Conservation (phyloP, 1,284 basidiomycete species). For the Cystobasidium sp. region DNA sequence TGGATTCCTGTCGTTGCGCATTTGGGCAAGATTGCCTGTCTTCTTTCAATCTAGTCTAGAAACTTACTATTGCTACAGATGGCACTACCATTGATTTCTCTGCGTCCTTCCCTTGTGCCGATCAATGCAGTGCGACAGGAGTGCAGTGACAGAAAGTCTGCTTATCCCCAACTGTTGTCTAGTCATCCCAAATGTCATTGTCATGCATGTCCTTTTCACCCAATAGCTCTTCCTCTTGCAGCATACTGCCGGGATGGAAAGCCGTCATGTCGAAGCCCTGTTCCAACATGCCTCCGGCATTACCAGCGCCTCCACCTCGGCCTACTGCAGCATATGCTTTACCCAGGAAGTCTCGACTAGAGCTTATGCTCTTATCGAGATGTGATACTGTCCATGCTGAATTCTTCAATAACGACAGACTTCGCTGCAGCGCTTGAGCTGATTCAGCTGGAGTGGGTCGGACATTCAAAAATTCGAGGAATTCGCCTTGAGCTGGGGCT, state of each 20-base stretch:
- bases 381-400: slow-evolving; percentile 16
- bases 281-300: background rate
- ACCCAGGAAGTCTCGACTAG: slow-evolving; percentile 21
- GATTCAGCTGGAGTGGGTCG: background rate
- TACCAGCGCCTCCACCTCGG: background rate
- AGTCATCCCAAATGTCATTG: slow-evolving; percentile 2
- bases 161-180: no score
- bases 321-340: slow-evolving; percentile 20
- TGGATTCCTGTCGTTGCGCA: background rate
- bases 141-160: no score
- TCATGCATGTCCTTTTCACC: slow-evolving; percentile 2
- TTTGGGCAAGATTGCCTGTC: background rate
- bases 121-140: background rate
- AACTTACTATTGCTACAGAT: slow-evolving; percentile 10
- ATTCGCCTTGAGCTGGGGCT: background rate
- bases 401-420: background rate
- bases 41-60: background rate
- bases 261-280: background rate
- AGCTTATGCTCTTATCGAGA: slow-evolving; percentile 18
- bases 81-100: background rate
- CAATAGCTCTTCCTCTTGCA: slow-evolving; percentile 26
- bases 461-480: slow-evolving; percentile 29
- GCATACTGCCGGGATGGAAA: slow-evolving; percentile 21
- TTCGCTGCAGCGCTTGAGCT: background rate
- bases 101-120: background rate